Percentiles rank a stretch among this genome's conserved stretches.
Conservation (phyloP, 169 alveolate genomes). For the Ichthyophthirius multifiliis region DNA sequence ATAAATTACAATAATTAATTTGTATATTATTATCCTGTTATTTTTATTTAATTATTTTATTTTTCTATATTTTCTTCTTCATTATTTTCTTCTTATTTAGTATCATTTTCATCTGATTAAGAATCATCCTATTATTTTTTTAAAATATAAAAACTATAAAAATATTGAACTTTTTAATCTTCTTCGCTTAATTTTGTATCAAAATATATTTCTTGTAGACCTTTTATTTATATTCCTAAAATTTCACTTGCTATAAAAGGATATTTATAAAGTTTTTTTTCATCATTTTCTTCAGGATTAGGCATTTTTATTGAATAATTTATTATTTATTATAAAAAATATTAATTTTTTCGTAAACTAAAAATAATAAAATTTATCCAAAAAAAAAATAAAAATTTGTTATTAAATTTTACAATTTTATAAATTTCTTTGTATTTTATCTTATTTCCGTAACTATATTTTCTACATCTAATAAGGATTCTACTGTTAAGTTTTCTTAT, state of each 20-base stretch:
- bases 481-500: not conserved
- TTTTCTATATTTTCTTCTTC: too few relatives aligned
- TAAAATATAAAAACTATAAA: too few relatives aligned
- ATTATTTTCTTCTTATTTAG: too few relatives aligned
- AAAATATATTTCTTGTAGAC: not conserved
- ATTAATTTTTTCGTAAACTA: not conserved
- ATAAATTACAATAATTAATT: not conserved
- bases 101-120: too few relatives aligned
- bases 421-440: not conserved
- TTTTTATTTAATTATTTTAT: not conserved
- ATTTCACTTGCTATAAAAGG: constrained; percentile 5
- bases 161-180: too few relatives aligned
- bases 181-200: not conserved
- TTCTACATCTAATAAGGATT: not conserved
- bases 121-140: too few relatives aligned
- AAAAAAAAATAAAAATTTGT: too few relatives aligned
- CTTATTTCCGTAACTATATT: constrained; percentile 3
- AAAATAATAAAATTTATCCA: too few relatives aligned
- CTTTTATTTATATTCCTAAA: not conserved
- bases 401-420: not conserved
- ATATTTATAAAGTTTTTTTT: constrained; percentile 5
- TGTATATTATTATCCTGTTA: not conserved
- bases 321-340: not conserved
- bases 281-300: not conserved
- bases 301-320: not conserved